Evolutionary conservation across 2,329 filamentous ascomycete species (phyloP).

Genomic region (Cladophialophora psammophila): DNA sequence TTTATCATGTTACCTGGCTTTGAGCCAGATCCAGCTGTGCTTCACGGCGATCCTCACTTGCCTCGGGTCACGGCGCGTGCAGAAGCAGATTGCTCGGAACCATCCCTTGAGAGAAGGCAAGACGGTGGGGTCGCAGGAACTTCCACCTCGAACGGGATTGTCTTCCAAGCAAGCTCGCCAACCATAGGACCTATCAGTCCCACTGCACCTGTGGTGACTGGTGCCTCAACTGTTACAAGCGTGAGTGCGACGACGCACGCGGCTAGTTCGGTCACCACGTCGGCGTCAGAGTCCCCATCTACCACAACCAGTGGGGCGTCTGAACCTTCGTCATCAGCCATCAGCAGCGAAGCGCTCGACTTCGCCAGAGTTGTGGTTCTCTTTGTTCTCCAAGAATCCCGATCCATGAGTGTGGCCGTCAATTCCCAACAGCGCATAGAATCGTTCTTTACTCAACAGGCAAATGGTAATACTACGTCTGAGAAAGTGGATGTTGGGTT

Average conservation of each 20-base stretch:
- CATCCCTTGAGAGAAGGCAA: conserved; percentile 31
- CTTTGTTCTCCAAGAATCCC: conserved; percentile 43
- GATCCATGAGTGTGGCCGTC: conserved; percentile 42
- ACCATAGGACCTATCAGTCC: conserved; percentile 22
- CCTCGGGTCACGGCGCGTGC: conserved; percentile 25
- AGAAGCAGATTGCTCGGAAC: conserved; percentile 17
- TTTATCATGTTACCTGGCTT: conserved; percentile 39
- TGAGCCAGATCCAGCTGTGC: conserved; percentile 25
- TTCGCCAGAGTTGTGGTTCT: conserved; percentile 39
- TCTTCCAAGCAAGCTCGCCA: conserved; percentile 44
- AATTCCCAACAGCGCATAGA: conserved; percentile 37
- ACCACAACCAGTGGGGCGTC: conserved; percentile 29
- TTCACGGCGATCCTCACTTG: conserved; percentile 19
- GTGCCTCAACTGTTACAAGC: conserved; percentile 25
- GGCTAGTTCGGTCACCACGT: conserved; percentile 42
- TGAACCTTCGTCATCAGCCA: conserved; percentile 31
- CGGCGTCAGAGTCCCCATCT: conserved; percentile 30
- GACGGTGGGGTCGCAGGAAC: conserved; percentile 23
- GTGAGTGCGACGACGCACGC: conserved; percentile 35
- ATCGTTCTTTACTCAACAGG: conserved; percentile 44
- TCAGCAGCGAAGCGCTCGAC: conserved; percentile 30
- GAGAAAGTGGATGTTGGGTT: conserved; percentile 41
- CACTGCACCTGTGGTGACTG: conserved; percentile 21
- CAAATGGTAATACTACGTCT: conserved; percentile 39
- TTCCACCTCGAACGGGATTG: conserved; percentile 47